Conservation (phyloP, 306 rosid genomes). For the Quillaja saponaria region DNA sequence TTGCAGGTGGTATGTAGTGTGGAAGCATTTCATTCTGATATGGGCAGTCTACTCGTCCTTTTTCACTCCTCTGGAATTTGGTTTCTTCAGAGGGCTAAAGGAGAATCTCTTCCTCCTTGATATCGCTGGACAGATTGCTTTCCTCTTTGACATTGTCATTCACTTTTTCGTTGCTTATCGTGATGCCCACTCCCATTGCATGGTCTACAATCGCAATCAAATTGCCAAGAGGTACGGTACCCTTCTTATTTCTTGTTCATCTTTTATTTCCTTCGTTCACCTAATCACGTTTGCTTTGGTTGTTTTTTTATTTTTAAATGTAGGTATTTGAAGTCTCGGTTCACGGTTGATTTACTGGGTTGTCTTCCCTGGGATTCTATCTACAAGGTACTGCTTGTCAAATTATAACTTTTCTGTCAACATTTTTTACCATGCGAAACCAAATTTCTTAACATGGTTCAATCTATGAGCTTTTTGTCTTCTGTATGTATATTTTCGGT, state of each 20-base stretch:
- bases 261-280: background rate
- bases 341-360: constrained; percentile 47
- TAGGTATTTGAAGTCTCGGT: constrained; percentile 61
- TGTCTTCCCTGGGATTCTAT: constrained; percentile 74
- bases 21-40: constrained; percentile 63
- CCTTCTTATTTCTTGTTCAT: background rate
- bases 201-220: constrained; percentile 39
- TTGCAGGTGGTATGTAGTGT: constrained; percentile 60
- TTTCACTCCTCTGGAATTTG: constrained; percentile 74
- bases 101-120: constrained; percentile 63
- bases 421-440: background rate
- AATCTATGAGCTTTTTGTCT: background rate
- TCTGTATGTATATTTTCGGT: no score
- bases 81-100: constrained; percentile 66
- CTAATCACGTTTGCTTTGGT: background rate
- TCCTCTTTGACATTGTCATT: constrained; percentile 51
- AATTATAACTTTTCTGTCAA: no score
- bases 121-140: constrained; percentile 60
- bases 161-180: constrained; percentile 57
- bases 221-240: constrained; percentile 43
- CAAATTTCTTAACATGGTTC: background rate
- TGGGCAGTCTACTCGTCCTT: constrained; percentile 74
- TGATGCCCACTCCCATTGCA: constrained; percentile 43
- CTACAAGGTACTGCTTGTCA: constrained; percentile 39
- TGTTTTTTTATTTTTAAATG: background rate